Base-by-base conservation (phyloP, 768 basidiomycete species). In the Pulveroboletus sp. region DNA sequence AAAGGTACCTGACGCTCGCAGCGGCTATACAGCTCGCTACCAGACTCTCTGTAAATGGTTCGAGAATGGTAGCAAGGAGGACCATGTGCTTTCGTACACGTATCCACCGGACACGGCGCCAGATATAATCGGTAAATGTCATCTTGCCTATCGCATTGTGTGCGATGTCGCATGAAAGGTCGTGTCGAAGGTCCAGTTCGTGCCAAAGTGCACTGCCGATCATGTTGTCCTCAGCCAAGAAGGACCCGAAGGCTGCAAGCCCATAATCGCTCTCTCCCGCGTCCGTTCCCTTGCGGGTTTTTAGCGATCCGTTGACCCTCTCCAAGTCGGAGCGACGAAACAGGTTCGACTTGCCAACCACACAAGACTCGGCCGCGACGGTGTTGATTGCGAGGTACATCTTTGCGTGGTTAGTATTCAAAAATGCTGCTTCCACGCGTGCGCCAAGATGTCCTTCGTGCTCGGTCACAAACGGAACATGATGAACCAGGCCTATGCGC, bases 161-260 rank as follows among this genome's bases (percentile, higher is more conserved):
- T 1, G 87, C 94, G 46, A 95, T 83, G 63, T 98, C 95, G 63
- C 83, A 86, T 0, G 93, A 94, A 51, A 98, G 76, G 49, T 91
- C 86, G 63, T 99, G 96, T 39, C 89, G 79, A 30, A 92, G 73
- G 30, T 81, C 85, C 3, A 97, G 76, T 65, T 98, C 91, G 64
- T 97, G 91, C 96, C 93, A 97, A 12, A 99, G 72, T 2, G 90
- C 82, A 40, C 81, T 75, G 16, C 85, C 96, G 49, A 99, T 95
- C 90, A 91, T 95, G 71, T 97, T 97, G 72, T 99, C 96, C 69
- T 99, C 96, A 0, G 96, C 95, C 36, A 98, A 78, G 69, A 86
- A 98, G 12, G 85, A 82, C 0, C 85, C 86, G 55, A 97, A 97
- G 0, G 82, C 85, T 8, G 81, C 75, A 20, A 99, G 75, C 1